Evolutionary conservation across 2,329 filamentous ascomycete species (phyloP).

Genomic region (Trichoderma sp.): DNA sequence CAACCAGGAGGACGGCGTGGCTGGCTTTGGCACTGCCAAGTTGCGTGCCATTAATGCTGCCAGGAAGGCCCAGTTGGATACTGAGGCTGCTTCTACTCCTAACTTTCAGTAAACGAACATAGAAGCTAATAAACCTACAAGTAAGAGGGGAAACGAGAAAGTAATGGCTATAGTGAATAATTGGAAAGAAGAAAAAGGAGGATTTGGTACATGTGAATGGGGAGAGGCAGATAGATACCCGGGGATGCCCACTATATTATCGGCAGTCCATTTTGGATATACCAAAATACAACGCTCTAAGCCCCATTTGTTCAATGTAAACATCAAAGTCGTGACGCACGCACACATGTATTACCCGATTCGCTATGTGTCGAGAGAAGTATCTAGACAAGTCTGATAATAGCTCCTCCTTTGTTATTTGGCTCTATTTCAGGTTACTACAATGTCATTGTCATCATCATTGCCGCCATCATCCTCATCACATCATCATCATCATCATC

Average conservation of each 20-base stretch:
- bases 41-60: constrained; percentile 66
- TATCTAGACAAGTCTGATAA: background rate
- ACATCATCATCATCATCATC: background rate
- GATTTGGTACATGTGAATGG: background rate
- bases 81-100: background rate
- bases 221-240: background rate
- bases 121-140: background rate
- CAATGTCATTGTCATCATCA: background rate
- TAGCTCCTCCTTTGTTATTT: no score
- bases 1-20: constrained; percentile 78
- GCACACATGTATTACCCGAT: background rate
- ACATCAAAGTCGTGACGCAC: background rate
- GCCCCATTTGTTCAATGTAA: background rate
- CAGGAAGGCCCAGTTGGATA: constrained; percentile 38
- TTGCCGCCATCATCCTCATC: no score
- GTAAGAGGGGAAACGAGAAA: background rate
- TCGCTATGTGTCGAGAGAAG: background rate
- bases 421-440: background rate
- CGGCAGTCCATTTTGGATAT: background rate
- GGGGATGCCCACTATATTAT: background rate
- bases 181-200: background rate
- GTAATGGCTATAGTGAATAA: background rate
- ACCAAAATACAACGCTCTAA: background rate
- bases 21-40: constrained; percentile 84
- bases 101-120: background rate